phyloP scores from a whole-genome alignment of 306 rosid species.

The Ziziphus jujuba region DNA sequence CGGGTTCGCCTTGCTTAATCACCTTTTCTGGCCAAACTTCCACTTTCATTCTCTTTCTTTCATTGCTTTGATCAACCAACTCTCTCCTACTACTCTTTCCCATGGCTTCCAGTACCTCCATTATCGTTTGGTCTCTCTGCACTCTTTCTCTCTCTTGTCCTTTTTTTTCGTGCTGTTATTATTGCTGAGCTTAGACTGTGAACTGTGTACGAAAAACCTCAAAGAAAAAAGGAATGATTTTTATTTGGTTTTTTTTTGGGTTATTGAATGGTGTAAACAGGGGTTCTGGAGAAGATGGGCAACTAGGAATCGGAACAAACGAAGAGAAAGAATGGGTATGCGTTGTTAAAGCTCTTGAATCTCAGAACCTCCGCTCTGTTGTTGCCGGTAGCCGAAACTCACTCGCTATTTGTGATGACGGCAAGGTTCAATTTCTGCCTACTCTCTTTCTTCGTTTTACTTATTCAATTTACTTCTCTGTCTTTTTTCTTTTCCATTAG shows the following conservation, averaged over 20 bases:
- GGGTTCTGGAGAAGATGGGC: conserved; percentile 99
- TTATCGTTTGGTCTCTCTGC: conserved; percentile 37
- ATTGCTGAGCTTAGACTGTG: not conserved
- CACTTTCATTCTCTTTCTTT: no score
- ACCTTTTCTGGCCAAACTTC: no score
- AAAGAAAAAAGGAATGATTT: not conserved
- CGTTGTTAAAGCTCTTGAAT: conserved; percentile 50
- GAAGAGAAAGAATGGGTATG: conserved; percentile 78
- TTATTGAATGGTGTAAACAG: conserved; percentile 29
- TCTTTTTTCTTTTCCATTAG: not conserved
- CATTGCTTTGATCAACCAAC: not conserved
- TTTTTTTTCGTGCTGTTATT: not conserved
- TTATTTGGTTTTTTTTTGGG: not conserved
- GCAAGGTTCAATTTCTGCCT: conserved; percentile 51
- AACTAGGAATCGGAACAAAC: conserved; percentile 74
- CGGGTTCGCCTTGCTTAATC: conserved; percentile 16
- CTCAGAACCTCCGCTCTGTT: conserved; percentile 56
- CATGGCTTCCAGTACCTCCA: conserved; percentile 42
- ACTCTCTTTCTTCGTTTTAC: not conserved
- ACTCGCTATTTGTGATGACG: conserved; percentile 81
- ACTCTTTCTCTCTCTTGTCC: not conserved
- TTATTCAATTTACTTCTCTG: not conserved
- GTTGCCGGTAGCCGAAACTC: conserved; percentile 98
- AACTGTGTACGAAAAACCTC: not conserved
- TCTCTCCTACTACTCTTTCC: not conserved